phyloP scores from a whole-genome alignment of 2,329 filamentous ascomycete species.

The Metarhizium brunneum region DNA sequence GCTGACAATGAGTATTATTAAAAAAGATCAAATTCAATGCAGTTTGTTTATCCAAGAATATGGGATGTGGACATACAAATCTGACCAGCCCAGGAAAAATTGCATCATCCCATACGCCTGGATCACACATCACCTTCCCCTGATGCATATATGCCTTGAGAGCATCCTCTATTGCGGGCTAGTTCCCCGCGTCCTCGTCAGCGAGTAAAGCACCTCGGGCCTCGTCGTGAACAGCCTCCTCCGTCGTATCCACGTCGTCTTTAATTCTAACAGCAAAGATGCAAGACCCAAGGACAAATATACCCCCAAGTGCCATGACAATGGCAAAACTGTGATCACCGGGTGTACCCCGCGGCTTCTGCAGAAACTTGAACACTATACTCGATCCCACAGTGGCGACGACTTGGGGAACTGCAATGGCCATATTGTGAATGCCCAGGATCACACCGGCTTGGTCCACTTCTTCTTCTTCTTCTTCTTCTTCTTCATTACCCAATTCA shows the following conservation, averaged over 20 bases:
- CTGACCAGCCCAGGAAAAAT: background rate
- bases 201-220: conserved; percentile 14
- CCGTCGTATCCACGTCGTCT: conserved; percentile 42
- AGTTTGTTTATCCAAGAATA: background rate
- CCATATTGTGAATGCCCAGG: conserved; percentile 91
- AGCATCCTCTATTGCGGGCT: background rate
- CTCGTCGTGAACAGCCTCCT: conserved; percentile 31
- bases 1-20: background rate
- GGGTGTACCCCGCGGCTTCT: conserved; percentile 76
- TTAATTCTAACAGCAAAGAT: conserved; percentile 60
- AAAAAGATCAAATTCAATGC: background rate
- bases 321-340: conserved; percentile 83
- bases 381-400: conserved; percentile 79
- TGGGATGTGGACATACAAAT: background rate
- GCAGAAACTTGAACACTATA: conserved; percentile 72
- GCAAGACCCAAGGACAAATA: conserved; percentile 68
- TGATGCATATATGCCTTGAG: background rate
- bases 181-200: background rate
- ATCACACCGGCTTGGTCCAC: conserved; percentile 81
- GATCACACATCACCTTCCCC: background rate
- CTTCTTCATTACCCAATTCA: conserved; percentile 31
- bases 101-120: background rate
- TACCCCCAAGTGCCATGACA: conserved; percentile 75
- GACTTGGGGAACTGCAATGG: conserved; percentile 85
- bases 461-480: conserved; percentile 48